Evolutionary conservation across 148 eudicot genomes (phyloP).

Genomic region (Vaccinium myrtillus): DNA sequence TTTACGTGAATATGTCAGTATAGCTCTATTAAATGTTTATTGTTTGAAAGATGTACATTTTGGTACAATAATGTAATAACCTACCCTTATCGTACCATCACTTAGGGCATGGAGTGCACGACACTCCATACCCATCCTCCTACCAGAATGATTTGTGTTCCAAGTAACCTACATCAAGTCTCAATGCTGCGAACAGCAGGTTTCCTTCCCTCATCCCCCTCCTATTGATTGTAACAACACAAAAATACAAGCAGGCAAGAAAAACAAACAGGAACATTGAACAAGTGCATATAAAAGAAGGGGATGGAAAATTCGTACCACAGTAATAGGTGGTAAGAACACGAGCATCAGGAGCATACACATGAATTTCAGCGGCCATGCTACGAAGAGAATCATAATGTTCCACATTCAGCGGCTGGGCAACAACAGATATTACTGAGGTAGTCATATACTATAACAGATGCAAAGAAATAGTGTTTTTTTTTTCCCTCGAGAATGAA

Average conservation of each 20-base stretch:
- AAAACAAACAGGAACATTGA: slow-evolving; percentile 4
- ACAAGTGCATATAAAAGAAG: background rate
- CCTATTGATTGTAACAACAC: background rate
- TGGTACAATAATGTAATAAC: background rate
- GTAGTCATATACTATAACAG: background rate
- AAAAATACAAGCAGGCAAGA: background rate
- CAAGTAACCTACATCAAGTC: background rate
- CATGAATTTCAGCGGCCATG: slow-evolving; percentile 84
- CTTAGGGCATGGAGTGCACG: background rate
- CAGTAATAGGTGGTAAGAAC: slow-evolving; percentile 91
- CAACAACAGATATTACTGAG: slow-evolving; percentile 7
- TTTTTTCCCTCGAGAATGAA: background rate
- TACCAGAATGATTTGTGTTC: background rate
- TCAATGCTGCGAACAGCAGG: background rate
- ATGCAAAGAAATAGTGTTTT: background rate
- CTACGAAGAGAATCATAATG: slow-evolving; percentile 80
- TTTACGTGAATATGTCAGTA: background rate
- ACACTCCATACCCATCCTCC: background rate
- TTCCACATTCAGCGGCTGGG: slow-evolving; percentile 84
- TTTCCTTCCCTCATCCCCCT: background rate
- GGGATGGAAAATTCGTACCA: slow-evolving; percentile 44
- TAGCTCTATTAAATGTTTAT: background rate
- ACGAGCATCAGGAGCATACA: slow-evolving; percentile 95
- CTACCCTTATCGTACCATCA: background rate
- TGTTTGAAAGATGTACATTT: background rate